Conservation (phyloP, 305 asterid species). For the Rubia tinctorum region DNA sequence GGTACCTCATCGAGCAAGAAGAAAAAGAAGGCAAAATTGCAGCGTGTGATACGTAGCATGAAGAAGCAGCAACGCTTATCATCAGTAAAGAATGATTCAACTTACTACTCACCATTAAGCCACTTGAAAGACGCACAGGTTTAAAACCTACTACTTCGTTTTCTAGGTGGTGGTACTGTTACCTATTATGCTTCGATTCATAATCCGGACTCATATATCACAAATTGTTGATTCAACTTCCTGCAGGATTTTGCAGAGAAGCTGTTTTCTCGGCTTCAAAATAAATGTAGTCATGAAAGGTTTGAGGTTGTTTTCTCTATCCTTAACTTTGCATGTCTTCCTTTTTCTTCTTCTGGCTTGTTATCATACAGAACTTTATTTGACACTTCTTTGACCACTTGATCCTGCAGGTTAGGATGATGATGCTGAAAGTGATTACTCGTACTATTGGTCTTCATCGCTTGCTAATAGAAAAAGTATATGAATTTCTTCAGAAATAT, state of each 20-base stretch:
- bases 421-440: conserved; percentile 85
- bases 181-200: background rate
- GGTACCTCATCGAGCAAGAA: conserved; percentile 94
- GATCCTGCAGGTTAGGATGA: conserved; percentile 66
- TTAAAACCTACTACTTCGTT: conserved; percentile 13
- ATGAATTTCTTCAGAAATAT: conserved; percentile 76
- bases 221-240: conserved; percentile 21
- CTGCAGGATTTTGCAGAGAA: conserved; percentile 84
- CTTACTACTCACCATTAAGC: conserved; percentile 79
- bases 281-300: conserved; percentile 44
- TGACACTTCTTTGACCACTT: background rate
- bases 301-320: conserved; percentile 64
- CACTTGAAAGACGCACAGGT: conserved; percentile 97
- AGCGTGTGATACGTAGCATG: conserved; percentile 83
- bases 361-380: background rate
- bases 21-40: conserved; percentile 95
- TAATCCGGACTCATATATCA: background rate
- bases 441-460: conserved; percentile 86
- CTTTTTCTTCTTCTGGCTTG: background rate
- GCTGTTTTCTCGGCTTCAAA: conserved; percentile 78
- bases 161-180: background rate
- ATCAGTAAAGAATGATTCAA: conserved; percentile 50
- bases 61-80: conserved; percentile 87
- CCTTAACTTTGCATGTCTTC: conserved; percentile 9
- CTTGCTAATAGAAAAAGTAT: conserved; percentile 65